These are phyloP conservation scores for Pythium dissimile DNA, from an alignment of 352 stramenopile species.

Conservation along the genomic window DNA sequence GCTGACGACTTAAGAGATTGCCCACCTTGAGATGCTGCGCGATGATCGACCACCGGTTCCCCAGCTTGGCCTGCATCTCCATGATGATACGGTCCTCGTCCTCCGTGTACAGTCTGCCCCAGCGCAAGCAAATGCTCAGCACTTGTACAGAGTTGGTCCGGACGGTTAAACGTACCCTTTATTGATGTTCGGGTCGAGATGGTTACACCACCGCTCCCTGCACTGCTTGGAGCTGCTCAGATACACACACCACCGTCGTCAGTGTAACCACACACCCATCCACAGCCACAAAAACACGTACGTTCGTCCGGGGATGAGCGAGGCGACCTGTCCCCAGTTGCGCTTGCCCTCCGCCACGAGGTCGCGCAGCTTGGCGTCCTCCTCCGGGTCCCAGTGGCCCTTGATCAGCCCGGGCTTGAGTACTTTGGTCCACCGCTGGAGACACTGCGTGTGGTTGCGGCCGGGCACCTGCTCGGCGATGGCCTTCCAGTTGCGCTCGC, in stretches of 20 bases:
- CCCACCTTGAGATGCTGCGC: constrained; percentile 85
- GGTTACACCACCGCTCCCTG: constrained; percentile 91
- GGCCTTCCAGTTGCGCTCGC: constrained; percentile 88
- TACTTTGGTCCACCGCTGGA: constrained; percentile 93
- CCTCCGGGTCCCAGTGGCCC: constrained; percentile 90
- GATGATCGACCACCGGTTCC: constrained; percentile 92
- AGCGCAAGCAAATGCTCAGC: background rate
- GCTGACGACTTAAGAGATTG: background rate
- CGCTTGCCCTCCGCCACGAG: constrained; percentile 85
- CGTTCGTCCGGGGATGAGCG: constrained; percentile 79
- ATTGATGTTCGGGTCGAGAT: constrained; percentile 91
- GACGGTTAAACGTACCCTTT: constrained; percentile 65
- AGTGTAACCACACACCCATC: background rate
- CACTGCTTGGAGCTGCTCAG: constrained; percentile 87
- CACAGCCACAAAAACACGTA: constrained; percentile 25
- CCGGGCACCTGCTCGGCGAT: constrained; percentile 90
- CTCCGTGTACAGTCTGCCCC: constrained; percentile 71
- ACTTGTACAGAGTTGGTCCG: background rate
- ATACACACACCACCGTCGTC: constrained; percentile 13
- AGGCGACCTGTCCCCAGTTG: constrained; percentile 89
- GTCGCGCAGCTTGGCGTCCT: constrained; percentile 83
- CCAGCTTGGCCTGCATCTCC: constrained; percentile 90
- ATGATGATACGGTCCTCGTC: constrained; percentile 92
- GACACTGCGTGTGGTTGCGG: constrained; percentile 91
- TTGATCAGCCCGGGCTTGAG: constrained; percentile 92